Evolutionary conservation across 2,329 filamentous ascomycete species (phyloP), one percentile per base, ranked within the genome.

Genomic region (Raffaelea deltoideospora): DNA sequence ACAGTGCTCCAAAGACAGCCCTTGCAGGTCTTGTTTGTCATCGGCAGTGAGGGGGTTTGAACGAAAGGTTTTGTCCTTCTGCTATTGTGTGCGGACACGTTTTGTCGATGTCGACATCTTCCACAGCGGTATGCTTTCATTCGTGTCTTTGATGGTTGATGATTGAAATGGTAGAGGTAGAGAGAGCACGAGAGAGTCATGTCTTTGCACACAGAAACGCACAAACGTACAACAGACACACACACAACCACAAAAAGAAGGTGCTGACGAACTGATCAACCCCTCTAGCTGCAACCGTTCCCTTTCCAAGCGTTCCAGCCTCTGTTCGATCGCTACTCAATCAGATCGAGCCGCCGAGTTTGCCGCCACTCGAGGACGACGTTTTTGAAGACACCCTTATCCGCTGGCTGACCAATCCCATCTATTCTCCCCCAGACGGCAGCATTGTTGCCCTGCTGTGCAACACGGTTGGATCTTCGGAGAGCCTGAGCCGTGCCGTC

Each of bases 51-150:
- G 39, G 17, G 48, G 48, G 1, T 45, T 38, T 17, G 47, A 48
- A 41, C 45, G 47, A 27, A 52, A 48, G 36, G 50, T 51, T 0
- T 31, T 52, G 34, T 50, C 48, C 1, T 52, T 50, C 28, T 50
- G 48, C 40, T 52, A 48, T 47, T 52, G 48, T 39, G 46, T 53
- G 13, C 42, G 50, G 9, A 51, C 50, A 6, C 42, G 46, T 10
- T 53, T 51, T 37, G 41, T 36, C 40, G 50, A 52, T 35, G 47
- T 52, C 31, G 48, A 53, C 41, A 53, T 53, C 31, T 50, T 50
- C 20, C 41, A 42, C 9, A 41, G 34, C 14, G 37, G 43, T 44
- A 21, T 24, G 42, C 20, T 33, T 19, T 18, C 6, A 7, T 28
- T 17, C 19, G 8, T 31, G 18, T 6, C 7, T 22, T 21, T 13